Percentiles rank a stretch among this genome's conserved stretches.
These are phyloP conservation scores for Saccharomyces mikatae DNA, from an alignment of 805 yeast species.

Conservation along the genomic window DNA sequence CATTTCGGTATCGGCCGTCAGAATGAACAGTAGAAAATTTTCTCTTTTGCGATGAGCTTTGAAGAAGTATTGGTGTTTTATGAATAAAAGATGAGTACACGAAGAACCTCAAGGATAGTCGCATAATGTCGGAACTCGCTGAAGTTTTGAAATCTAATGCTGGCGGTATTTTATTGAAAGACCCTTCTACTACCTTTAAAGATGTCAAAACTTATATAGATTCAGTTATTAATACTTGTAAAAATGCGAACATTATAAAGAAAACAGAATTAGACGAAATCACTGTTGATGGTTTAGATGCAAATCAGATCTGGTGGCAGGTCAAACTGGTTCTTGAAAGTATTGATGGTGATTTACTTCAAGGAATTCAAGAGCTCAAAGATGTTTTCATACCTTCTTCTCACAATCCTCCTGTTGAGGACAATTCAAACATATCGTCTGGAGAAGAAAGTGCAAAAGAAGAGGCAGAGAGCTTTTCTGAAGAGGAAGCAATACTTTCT, in stretches of 20 bases:
- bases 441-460: conserved; percentile 18
- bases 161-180: conserved; percentile 13
- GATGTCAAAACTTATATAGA: conserved; percentile 23
- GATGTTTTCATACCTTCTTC: conserved; percentile 7
- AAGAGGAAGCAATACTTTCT: conserved; percentile 24
- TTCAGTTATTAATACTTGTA: conserved; percentile 18
- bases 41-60: conserved; percentile 9
- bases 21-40: conserved; percentile 1
- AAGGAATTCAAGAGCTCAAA: conserved; percentile 46
- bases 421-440: conserved; percentile 34
- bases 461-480: conserved; percentile 21
- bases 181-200: conserved; percentile 17
- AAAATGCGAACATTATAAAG: conserved; percentile 7
- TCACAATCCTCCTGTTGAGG: conserved; percentile 33
- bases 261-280: conserved; percentile 71
- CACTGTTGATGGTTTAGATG: conserved; percentile 76
- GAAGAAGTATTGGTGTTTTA: neutral
- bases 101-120: neutral
- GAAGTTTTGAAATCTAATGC: conserved; percentile 17
- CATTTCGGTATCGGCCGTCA: neutral
- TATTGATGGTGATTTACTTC: conserved; percentile 56
- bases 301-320: conserved; percentile 91
- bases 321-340: conserved; percentile 77
- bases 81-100: neutral
- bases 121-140: conserved; percentile 14